These are phyloP conservation scores for Hypericum androsaemum DNA, from an alignment of 345 rosid genomes.

Conservation along the genomic window DNA sequence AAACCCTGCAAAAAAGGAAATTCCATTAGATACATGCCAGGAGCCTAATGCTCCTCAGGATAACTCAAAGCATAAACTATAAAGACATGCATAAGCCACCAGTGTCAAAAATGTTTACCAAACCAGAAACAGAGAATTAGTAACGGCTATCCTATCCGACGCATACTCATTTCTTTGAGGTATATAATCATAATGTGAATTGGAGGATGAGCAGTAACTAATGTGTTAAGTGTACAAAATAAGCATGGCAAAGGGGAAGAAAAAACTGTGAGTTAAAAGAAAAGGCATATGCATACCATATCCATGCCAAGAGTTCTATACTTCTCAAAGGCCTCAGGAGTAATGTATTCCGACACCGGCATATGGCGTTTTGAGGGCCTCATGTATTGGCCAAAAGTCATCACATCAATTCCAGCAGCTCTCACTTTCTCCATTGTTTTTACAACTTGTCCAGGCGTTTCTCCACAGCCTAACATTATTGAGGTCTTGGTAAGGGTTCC, in stretches of 20 bases:
- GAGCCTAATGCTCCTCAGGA: too few species aligned
- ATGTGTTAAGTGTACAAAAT: too few species aligned
- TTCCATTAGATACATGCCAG: too few species aligned
- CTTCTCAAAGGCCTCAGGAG: conserved; percentile 89
- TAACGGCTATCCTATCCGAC: too few species aligned
- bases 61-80: too few species aligned
- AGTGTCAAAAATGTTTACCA: too few species aligned
- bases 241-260: too few species aligned
- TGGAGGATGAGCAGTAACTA: too few species aligned
- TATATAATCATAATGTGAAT: too few species aligned
- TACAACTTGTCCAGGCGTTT: conserved; percentile 86
- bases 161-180: too few species aligned
- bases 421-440: conserved; percentile 91
- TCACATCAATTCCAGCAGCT: conserved; percentile 97
- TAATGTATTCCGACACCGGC: conserved; percentile 91
- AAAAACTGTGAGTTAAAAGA: not conserved
- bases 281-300: conserved; percentile 50
- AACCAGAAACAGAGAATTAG: too few species aligned
- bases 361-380: conserved; percentile 96
- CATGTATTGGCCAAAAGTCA: conserved; percentile 99
- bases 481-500: conserved; percentile 94
- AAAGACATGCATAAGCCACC: too few species aligned
- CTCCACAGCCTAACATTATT: conserved; percentile 95
- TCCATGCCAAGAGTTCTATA: conserved; percentile 81
- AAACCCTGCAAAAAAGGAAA: conserved; percentile 47